Percentiles rank a stretch among this genome's conserved stretches.
These are phyloP conservation scores for Azolla pinnata DNA, from an alignment of 75 land plant genomes.

Conservation along the genomic window DNA sequence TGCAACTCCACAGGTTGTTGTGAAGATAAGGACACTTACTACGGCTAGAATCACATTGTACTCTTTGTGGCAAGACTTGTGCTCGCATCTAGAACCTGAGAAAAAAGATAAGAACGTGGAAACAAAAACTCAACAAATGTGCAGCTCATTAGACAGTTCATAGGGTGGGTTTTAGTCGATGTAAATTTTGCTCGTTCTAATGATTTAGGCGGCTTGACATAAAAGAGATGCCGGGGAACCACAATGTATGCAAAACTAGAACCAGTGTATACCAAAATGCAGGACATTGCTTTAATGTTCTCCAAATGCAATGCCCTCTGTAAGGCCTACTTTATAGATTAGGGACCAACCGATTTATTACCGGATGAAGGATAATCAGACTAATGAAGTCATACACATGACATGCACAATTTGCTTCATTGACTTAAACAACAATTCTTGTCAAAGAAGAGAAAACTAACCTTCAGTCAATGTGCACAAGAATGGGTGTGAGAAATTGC, in stretches of 20 bases:
- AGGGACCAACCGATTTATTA: too few species aligned
- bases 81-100: slow-evolving; percentile 49
- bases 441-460: slow-evolving; percentile 13
- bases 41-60: slow-evolving; percentile 75
- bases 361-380: too few species aligned
- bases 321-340: too few species aligned
- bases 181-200: too few species aligned
- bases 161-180: too few species aligned
- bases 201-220: too few species aligned
- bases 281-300: too few species aligned
- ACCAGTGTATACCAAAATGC: too few species aligned
- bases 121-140: not conserved
- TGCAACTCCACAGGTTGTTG: slow-evolving; percentile 52
- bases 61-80: slow-evolving; percentile 56
- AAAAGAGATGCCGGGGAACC: too few species aligned
- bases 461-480: slow-evolving; percentile 58
- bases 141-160: not conserved
- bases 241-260: too few species aligned
- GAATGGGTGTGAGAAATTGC: slow-evolving; percentile 45
- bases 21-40: slow-evolving; percentile 80
- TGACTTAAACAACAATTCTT: not conserved
- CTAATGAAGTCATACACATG: not conserved
- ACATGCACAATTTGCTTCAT: not conserved
- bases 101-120: not conserved
- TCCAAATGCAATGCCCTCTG: too few species aligned